These are phyloP conservation scores for Verticillium alfalfae DNA, from an alignment of 2,329 filamentous ascomycete species.

Conservation along the genomic window DNA sequence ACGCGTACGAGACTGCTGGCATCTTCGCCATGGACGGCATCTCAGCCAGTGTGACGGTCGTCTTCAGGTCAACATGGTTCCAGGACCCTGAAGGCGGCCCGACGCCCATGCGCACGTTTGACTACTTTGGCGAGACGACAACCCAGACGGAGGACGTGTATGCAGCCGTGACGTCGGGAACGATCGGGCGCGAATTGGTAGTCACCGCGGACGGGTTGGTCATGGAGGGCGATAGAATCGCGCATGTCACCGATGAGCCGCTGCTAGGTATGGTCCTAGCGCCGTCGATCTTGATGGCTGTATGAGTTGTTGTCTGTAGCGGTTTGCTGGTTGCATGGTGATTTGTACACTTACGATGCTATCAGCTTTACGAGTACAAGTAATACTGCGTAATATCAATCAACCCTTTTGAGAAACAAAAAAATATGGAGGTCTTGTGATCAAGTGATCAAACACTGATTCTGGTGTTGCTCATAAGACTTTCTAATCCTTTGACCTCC, in stretches of 20 bases:
- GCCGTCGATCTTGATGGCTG: background rate
- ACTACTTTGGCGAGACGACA: background rate
- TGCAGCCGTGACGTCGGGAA: no score
- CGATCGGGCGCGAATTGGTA: background rate
- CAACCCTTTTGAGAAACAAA: no score
- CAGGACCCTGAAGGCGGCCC: background rate
- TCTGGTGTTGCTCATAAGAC: no score
- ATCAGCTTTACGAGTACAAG: background rate
- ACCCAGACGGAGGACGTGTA: background rate
- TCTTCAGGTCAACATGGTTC: background rate
- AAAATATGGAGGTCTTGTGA: background rate
- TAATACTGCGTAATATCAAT: background rate
- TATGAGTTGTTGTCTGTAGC: background rate
- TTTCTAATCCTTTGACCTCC: no score
- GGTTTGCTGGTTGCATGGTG: background rate
- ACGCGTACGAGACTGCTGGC: conserved; percentile 16
- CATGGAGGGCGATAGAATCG: background rate
- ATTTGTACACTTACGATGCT: background rate
- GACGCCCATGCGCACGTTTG: background rate
- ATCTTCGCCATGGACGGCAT: background rate
- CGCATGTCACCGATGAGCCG: background rate
- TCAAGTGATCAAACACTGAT: no score
- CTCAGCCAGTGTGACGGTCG: background rate
- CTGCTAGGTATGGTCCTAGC: background rate
- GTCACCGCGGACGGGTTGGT: background rate